Evolutionary conservation across 225 moss, liverwort and hornwort species (phyloP), one percentile per base, ranked within the genome.

Genomic region (Marchantia paleacea): DNA sequence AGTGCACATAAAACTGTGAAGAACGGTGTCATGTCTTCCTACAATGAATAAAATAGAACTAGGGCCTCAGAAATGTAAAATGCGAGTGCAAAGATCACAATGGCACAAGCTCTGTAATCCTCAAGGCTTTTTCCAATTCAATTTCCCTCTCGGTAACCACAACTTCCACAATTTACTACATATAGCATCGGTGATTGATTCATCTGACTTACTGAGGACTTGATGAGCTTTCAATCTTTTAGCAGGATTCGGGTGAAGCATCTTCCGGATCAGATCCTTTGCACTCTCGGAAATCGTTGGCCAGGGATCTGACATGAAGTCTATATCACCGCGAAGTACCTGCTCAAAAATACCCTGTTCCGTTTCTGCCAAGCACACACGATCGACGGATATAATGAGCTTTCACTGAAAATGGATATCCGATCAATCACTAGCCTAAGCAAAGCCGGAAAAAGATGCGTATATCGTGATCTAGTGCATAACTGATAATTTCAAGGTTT

Each of bases 311-410:
- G 88, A 83, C 77, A 83, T 80, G 71, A 88, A 88, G 76, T 88
- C 88, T 78, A 88, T 72, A 49, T 88, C 88, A 16, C 88, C 88
- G 16, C 83, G 55, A 19, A 88, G 88, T 30, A 88, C 88, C 69
- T 88, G 88, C 85, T 88, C 88, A 81, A 88, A 88, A 65, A 88
- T 88, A 15, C 88, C 85, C 55, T 88, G 88, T 81, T 88, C 88
- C 25, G 88, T 88, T 75, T 88, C 88, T 88, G 85, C 67, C 81
- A 63, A 83, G 64, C 79, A 70, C 8, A 49, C 16, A 65, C 65
- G 12, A 52, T 6, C 25, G 65, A 24, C 63, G 51, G 14, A 22
- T 14, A 50, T 19, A 18, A 10, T 62, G 39, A 76, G 61, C 47
- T 47, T 19, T 20, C 52, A 29, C 39, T 5, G n/a, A 62, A 60